Conservation (phyloP, 1,284 basidiomycete species). For the Ceraceosorus guamensis region DNA sequence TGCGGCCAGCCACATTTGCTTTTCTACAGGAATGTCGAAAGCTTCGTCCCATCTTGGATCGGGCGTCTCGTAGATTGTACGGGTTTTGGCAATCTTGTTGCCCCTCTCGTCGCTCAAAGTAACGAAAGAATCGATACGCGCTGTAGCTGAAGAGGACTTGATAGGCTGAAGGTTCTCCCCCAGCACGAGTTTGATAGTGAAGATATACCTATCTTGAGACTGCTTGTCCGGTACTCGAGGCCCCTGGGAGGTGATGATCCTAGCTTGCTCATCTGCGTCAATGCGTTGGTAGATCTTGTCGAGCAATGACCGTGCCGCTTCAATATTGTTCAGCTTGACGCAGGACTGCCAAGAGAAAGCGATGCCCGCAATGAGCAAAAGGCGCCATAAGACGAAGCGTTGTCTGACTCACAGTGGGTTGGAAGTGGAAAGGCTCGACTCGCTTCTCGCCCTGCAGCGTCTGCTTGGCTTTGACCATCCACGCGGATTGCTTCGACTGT, state of each 20-base stretch:
- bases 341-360: conserved; percentile 57
- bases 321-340: conserved; percentile 96
- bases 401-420: conserved; percentile 57
- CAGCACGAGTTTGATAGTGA: conserved; percentile 85
- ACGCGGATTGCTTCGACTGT: conserved; percentile 63
- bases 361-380: neutral
- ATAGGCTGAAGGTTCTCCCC: conserved; percentile 36
- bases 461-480: conserved; percentile 86
- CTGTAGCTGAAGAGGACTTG: conserved; percentile 17
- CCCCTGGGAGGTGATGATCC: conserved; percentile 53
- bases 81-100: conserved; percentile 81
- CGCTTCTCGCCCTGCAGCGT: conserved; percentile 75
- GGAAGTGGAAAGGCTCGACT: conserved; percentile 87
- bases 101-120: conserved; percentile 90
- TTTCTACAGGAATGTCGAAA: conserved; percentile 77
- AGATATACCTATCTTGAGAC: conserved; percentile 59
- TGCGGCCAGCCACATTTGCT: conserved; percentile 87
- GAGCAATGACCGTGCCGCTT: conserved; percentile 77
- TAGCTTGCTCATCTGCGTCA: conserved; percentile 78
- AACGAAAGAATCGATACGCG: conserved; percentile 72
- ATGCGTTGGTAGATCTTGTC: conserved; percentile 90
- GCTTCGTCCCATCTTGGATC: conserved; percentile 95
- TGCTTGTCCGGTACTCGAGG: conserved; percentile 50
- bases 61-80: conserved; percentile 86
- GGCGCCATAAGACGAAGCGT: too few relatives aligned